Evolutionary conservation across 139 green algal genomes (phyloP), one percentile per base, ranked within the genome.

Genomic region (Pycnococcus provasolii): DNA sequence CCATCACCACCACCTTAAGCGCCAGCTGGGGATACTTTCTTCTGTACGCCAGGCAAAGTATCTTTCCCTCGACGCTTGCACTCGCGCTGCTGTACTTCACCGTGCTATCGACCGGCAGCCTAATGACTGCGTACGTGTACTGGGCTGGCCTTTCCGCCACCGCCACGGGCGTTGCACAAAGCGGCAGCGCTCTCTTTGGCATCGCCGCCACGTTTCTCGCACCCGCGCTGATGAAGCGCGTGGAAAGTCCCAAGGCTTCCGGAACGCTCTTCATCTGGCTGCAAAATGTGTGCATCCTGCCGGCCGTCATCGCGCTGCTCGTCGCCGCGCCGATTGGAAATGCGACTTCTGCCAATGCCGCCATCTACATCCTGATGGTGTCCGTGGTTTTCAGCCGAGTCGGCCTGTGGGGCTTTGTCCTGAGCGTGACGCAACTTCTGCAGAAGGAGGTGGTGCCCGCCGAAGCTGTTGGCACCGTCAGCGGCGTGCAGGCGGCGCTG

Each of bases 341-440:
- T 26, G 26, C 26, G 26, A 26, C 26, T 26, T 26, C 26, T 26
- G 26, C 26, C 26, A 15, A 11, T 0, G 65, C 45, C 6, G 64
- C 64, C 13, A 71, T 61, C 15, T 68, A 68, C n/a, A 45, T 84
- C 41, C 62, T 95, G 64, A 67, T 93, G 41, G 71, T 40, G 9
- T 82, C 82, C 6, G 64, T 95, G 4, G 82, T 86, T 39, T 54
- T 74, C 2, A 90, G 80, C 0, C 80, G 88, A 15, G 81, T 81
- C 37, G 84, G 89, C 1, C 77, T 95, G 39, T 95, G 88, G 88
- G 46, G 60, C 55, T 94, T 87, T 66, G 89, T 95, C 73, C 66
- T 95, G 37, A 77, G 77, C 0, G 77, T 86, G 1, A 87, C 74
- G 1, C 89, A 95, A 78, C 68, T 95, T 45, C 73, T 95, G 42